phyloP scores from a whole-genome alignment of 2,329 filamentous ascomycete species.

The Talaromyces rugulosus region DNA sequence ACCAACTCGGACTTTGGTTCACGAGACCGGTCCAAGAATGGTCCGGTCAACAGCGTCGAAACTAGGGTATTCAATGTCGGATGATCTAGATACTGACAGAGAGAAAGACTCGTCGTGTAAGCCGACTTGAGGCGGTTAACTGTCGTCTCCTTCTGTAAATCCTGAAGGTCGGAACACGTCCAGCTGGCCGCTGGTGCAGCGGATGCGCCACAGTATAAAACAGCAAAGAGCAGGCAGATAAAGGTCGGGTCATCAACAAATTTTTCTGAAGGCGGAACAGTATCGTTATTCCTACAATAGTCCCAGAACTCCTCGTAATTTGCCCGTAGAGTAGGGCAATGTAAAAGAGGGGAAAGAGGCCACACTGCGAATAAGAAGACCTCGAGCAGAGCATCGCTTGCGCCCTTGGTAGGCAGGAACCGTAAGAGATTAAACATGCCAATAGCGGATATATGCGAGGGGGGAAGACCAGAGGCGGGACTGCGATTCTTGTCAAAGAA shows the following conservation, averaged over 20 bases:
- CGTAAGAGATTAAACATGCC: too few species aligned
- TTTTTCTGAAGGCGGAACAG: not conserved
- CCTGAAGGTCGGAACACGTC: not conserved
- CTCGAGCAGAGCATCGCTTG: too few species aligned
- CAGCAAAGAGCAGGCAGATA: constrained; percentile 5
- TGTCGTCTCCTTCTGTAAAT: not conserved
- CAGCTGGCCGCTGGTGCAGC: not conserved
- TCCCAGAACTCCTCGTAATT: constrained; percentile 9
- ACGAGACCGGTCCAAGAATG: constrained; percentile 4
- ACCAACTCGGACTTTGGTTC: constrained; percentile 1
- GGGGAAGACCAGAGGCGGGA: too few species aligned
- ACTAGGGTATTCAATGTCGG: constrained; percentile 19
- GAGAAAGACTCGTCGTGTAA: constrained; percentile 12
- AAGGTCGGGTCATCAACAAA: constrained; percentile 5
- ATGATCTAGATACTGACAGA: constrained; percentile 14
- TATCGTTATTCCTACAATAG: constrained; percentile 2
- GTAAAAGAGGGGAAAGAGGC: too few species aligned
- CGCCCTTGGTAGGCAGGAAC: too few species aligned
- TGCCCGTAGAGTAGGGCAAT: not conserved
- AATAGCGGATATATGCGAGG: too few species aligned
- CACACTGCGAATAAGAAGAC: too few species aligned
- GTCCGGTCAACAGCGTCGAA: constrained; percentile 14
- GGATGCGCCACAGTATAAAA: constrained; percentile 5
- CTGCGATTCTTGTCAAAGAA: too few species aligned
- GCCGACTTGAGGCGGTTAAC: constrained; percentile 8